phyloP scores from a whole-genome alignment of 345 rosid genomes.

The Brassica incana region DNA sequence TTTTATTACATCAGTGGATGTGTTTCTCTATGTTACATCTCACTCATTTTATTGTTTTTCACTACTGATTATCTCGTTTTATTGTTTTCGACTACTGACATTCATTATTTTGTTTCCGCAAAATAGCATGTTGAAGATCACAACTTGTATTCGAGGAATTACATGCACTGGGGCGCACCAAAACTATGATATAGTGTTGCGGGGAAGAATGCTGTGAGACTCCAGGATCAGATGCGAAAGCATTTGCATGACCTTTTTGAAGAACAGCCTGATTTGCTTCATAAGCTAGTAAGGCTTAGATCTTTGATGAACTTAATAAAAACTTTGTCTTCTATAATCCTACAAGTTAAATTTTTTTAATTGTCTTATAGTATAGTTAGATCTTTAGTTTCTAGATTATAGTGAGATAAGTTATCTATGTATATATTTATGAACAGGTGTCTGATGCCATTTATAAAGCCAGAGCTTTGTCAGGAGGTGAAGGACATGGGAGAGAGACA shows the following conservation, averaged over 20 bases:
- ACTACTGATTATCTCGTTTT: neutral
- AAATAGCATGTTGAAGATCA: slow-evolving; percentile 98
- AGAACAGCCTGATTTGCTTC: slow-evolving; percentile 98
- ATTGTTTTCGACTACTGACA: neutral
- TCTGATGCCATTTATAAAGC: too few relatives aligned
- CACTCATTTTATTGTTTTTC: too few relatives aligned
- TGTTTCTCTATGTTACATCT: neutral
- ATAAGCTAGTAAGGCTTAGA: slow-evolving; percentile 78
- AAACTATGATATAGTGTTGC: slow-evolving; percentile 97
- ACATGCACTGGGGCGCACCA: slow-evolving; percentile 98
- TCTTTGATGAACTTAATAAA: slow-evolving; percentile 12
- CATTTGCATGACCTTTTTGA: slow-evolving; percentile 92
- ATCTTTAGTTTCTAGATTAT: too few relatives aligned
- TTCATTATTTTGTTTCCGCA: slow-evolving; percentile 17
- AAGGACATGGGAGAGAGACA: too few relatives aligned
- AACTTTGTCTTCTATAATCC: neutral
- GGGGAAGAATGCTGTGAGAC: slow-evolving; percentile 69
- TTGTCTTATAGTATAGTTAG: too few relatives aligned
- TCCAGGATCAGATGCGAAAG: slow-evolving; percentile 90
- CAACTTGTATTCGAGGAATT: slow-evolving; percentile 91
- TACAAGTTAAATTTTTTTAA: too few relatives aligned
- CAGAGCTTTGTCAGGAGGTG: too few relatives aligned
- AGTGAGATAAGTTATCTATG: too few relatives aligned
- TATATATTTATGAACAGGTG: too few relatives aligned
- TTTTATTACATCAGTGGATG: neutral